A percentile compares a stretch with the other conserved stretches of the same genome.
Conservation (phyloP, 192 early-diverging fungal genomes). For the Podila epicladia region DNA sequence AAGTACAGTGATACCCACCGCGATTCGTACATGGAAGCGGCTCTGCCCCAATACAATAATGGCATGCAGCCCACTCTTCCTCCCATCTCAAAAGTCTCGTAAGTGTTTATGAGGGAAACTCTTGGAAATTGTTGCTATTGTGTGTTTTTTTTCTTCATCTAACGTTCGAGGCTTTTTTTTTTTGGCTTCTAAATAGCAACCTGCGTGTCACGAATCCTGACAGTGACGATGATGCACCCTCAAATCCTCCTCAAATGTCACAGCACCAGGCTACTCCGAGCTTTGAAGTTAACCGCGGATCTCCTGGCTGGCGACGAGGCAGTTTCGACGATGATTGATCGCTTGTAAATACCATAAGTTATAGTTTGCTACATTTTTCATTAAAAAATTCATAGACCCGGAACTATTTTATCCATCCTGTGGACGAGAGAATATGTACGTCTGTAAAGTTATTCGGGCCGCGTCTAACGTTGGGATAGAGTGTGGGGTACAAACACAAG, state of each 20-base stretch:
- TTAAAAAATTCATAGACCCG: neutral
- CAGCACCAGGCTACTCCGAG: constrained; percentile 1
- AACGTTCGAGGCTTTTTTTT: neutral
- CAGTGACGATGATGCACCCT: constrained; percentile 28
- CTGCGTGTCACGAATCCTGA: constrained; percentile 49
- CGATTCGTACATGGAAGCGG: constrained; percentile 27
- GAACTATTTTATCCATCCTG: neutral
- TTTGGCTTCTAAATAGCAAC: constrained; percentile 14
- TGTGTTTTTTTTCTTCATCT: neutral
- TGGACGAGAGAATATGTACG: neutral
- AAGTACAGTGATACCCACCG: constrained; percentile 27
- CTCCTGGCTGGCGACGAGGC: constrained; percentile 44
- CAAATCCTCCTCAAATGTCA: neutral
- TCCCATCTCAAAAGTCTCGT: constrained; percentile 40
- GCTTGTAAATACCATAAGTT: neutral
- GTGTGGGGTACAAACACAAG: no score
- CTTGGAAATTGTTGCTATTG: neutral
- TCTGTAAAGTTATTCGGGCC: no score
- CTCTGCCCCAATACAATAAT: constrained; percentile 42
- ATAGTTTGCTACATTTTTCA: neutral
- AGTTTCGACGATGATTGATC: constrained; percentile 47
- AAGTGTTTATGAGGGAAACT: neutral
- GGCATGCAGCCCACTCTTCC: constrained; percentile 34
- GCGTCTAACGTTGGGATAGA: no score
- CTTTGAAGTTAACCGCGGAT: constrained; percentile 35